phyloP scores from a whole-genome alignment of 2,329 filamentous ascomycete species.

The Periconia sp. region DNA sequence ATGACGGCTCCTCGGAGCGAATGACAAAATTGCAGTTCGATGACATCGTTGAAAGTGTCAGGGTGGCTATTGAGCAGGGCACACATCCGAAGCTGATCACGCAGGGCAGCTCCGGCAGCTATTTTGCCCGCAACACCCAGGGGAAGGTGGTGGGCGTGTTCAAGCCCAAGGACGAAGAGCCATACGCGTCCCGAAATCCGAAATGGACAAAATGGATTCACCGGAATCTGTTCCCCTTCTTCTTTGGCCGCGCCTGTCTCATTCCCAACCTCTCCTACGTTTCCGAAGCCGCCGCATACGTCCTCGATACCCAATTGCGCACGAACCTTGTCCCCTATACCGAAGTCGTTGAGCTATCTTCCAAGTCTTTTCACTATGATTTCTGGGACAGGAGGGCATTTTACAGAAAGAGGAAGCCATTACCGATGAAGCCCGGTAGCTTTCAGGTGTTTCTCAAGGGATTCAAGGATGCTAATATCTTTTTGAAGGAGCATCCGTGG shows the following conservation, averaged over 20 bases:
- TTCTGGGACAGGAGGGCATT: constrained; percentile 93
- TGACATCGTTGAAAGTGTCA: constrained; percentile 84
- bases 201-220: constrained; percentile 99
- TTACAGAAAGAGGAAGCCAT: constrained; percentile 80
- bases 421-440: constrained; percentile 89
- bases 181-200: constrained; percentile 93
- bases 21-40: constrained; percentile 85
- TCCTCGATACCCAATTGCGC: constrained; percentile 84
- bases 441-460: constrained; percentile 98
- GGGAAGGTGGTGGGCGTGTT: constrained; percentile 97
- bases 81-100: constrained; percentile 95
- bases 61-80: constrained; percentile 83
- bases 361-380: constrained; percentile 97
- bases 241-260: constrained; percentile 90
- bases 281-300: constrained; percentile 95
- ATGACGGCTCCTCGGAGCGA: constrained; percentile 60
- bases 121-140: constrained; percentile 89
- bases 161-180: constrained; percentile 98
- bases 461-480: constrained; percentile 95
- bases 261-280: constrained; percentile 98
- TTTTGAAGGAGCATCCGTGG: constrained; percentile 94
- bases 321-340: constrained; percentile 96
- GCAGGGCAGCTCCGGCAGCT: constrained; percentile 95
- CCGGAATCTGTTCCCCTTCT: constrained; percentile 94
- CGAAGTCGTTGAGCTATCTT: constrained; percentile 89